Conservation (phyloP, 345 rosid species). For the Pistacia vera region DNA sequence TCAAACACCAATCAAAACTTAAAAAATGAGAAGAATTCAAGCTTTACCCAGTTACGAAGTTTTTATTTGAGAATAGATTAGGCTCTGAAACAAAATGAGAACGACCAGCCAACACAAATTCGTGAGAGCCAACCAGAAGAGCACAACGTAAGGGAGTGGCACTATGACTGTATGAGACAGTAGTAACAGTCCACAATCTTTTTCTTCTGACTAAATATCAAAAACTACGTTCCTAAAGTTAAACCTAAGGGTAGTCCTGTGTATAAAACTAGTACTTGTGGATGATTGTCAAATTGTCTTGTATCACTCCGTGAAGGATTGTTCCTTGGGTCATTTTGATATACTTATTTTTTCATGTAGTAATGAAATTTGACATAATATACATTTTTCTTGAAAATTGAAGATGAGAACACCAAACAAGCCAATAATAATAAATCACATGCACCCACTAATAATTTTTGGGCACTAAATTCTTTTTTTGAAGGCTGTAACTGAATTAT, state of each 20-base stretch:
- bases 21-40: constrained; percentile 8
- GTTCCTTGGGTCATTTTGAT: background rate
- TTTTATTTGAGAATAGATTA: constrained; percentile 13
- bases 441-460: background rate
- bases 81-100: constrained; percentile 23
- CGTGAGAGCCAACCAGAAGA: constrained; percentile 24
- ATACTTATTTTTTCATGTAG: too few relatives aligned
- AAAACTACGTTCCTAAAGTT: background rate
- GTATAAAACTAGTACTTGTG: background rate
- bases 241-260: background rate
- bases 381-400: background rate
- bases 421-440: constrained; percentile 3
- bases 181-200: constrained; percentile 25
- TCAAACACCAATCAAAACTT: background rate
- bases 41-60: constrained; percentile 22
- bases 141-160: constrained; percentile 32
- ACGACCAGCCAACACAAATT: constrained; percentile 44
- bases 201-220: background rate
- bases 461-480: background rate
- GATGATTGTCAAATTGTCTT: too few relatives aligned
- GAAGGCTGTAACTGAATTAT: background rate
- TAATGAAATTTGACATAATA: background rate
- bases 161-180: constrained; percentile 17
- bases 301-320: background rate
- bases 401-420: background rate